Base-by-base conservation (phyloP, 257 asterid genomes). In the Solanum phureja region DNA sequence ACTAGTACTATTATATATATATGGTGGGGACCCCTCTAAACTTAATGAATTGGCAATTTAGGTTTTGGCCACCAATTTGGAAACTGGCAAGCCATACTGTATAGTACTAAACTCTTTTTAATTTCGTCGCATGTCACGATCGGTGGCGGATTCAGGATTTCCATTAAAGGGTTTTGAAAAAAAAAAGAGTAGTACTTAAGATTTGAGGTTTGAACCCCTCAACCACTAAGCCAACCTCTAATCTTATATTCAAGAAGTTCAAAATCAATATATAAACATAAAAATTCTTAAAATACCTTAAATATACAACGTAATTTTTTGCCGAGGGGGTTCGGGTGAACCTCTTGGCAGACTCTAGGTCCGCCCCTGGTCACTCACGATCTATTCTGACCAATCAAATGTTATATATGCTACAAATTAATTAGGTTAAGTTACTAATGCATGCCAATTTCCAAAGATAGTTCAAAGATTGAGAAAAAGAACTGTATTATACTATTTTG, bases 11-110 rank as follows among this genome's bases (percentile, higher is more conserved):
- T 37, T 14, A 7, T 52, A 44, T 81, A 56, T 56, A 44, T 81
- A 56, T 56, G 24, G 69, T 29, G 64, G 62, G 62, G 23, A n/a
- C 84, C 84, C n/a, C 34, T 10, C 83, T n/a, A 38, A 37, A 37
- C 10, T 38, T 44, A 81, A 81, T 44, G 18, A 44, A 27, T 46
- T 46, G 85, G 11, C 37, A 82, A 82, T 49, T 74, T 74, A 74
- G 69, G 69, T 11, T 81, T 82, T 49, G 85, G 85, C 85, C 69
- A 82, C 85, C 69, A 82, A 49, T 82, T 18, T 82, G 86, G 86
- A 82, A 82, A 49, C 86, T 82, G 44, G 69, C 27, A 49, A 49
- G 19, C 56, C 38, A 81, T 81, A 81, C 14, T 42, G n/a, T 31
- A 35, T 3, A 23, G 34, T 38, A 81, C 11, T 46, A 29, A 81